A percentile compares a stretch with the other conserved stretches of the same genome.
phyloP scores from a whole-genome alignment of 1,284 basidiomycete species.

The Trichosporon sp. region DNA sequence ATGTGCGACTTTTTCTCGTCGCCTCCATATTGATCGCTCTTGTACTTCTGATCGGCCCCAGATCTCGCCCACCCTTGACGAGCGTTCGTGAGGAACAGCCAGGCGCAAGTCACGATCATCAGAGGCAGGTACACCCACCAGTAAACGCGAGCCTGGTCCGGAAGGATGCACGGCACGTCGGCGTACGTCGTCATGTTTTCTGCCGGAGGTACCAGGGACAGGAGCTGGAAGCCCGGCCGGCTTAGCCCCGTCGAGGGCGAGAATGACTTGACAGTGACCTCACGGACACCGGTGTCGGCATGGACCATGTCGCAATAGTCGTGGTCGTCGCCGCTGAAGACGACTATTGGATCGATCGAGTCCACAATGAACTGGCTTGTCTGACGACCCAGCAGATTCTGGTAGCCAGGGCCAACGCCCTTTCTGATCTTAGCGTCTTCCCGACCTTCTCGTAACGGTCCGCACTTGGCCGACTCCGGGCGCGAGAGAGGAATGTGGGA shows the following conservation, averaged over 20 bases:
- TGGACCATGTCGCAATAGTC: conserved; percentile 78
- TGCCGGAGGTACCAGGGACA: conserved; percentile 60
- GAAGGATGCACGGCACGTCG: conserved; percentile 62
- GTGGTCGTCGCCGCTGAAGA: conserved; percentile 75
- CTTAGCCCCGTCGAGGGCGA: conserved; percentile 72
- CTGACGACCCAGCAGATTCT: conserved; percentile 69
- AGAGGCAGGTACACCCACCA: conserved; percentile 57
- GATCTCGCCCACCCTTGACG: conserved; percentile 29
- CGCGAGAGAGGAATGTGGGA: conserved; percentile 77
- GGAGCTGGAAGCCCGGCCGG: conserved; percentile 75
- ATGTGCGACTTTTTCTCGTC: conserved; percentile 27
- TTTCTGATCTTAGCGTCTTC: conserved; percentile 53
- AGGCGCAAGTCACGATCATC: conserved; percentile 49
- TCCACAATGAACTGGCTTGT: conserved; percentile 66
- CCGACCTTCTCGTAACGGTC: conserved; percentile 66
- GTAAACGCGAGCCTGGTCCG: conserved; percentile 62
- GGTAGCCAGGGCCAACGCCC: conserved; percentile 71
- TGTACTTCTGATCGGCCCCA: neutral
- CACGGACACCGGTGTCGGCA: conserved; percentile 50
- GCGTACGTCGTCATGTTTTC: conserved; percentile 45
- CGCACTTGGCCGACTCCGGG: conserved; percentile 64
- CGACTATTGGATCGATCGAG: conserved; percentile 58
- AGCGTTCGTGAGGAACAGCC: conserved; percentile 44
- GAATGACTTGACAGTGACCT: conserved; percentile 77
- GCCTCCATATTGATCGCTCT: neutral